phyloP scores from a whole-genome alignment of 768 basidiomycete species.

The Macrolepiota fuliginosa region DNA sequence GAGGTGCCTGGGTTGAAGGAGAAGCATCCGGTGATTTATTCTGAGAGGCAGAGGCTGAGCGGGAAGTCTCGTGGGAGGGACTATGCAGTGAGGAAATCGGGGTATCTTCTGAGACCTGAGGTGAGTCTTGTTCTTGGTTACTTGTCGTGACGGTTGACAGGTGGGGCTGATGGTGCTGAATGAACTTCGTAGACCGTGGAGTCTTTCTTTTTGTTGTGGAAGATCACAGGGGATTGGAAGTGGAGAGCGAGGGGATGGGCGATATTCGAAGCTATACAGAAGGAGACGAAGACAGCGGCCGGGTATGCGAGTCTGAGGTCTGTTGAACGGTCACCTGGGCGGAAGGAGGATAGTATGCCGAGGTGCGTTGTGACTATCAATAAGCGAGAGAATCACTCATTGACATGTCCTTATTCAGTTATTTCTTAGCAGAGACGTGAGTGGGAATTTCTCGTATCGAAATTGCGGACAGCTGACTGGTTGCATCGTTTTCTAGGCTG shows the following conservation, averaged over 20 bases:
- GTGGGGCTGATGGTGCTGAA: neutral
- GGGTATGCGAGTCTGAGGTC: slow-evolving; percentile 62
- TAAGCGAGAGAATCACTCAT: neutral
- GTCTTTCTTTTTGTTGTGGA: slow-evolving; percentile 70
- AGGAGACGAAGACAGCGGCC: slow-evolving; percentile 48
- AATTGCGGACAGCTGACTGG: neutral
- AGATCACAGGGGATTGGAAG: slow-evolving; percentile 58
- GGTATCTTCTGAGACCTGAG: slow-evolving; percentile 70
- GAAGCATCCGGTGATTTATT: slow-evolving; percentile 36
- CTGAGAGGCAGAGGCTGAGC: slow-evolving; percentile 22
- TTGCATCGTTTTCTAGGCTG: slow-evolving; percentile 35
- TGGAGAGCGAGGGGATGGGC: slow-evolving; percentile 75
- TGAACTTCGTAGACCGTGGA: slow-evolving; percentile 58
- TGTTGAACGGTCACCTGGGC: slow-evolving; percentile 42
- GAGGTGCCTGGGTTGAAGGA: slow-evolving; percentile 53
- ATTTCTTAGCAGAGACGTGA: slow-evolving; percentile 48
- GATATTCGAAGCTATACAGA: slow-evolving; percentile 67
- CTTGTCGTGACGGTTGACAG: slow-evolving; percentile 1
- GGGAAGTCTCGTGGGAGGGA: slow-evolving; percentile 41
- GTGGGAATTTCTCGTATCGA: slow-evolving; percentile 16
- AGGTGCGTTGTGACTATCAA: slow-evolving; percentile 42
- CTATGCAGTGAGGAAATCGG: slow-evolving; percentile 43
- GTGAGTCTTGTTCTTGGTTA: slow-evolving; percentile 33
- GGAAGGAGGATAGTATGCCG: slow-evolving; percentile 62
- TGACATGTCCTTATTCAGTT: slow-evolving; percentile 25